These are phyloP conservation scores for Moesziomyces antarcticus DNA, from an alignment of 1,284 basidiomycete genomes.

Conservation along the genomic window DNA sequence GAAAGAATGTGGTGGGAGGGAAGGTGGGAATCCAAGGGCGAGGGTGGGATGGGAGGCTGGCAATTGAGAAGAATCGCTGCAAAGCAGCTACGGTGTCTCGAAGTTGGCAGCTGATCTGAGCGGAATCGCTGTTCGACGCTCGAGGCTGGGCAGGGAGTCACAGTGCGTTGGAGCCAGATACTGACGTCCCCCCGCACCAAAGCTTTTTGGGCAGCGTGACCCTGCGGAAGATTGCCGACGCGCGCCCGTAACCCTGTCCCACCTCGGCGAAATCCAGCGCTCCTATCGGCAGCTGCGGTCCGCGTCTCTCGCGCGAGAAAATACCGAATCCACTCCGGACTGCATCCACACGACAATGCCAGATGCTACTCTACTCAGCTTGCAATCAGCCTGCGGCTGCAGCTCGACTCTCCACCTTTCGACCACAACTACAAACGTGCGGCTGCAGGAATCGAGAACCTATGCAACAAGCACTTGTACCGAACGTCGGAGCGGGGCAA, in stretches of 20 bases:
- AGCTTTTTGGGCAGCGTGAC: slow-evolving; percentile 26
- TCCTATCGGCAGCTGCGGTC: slow-evolving; percentile 1
- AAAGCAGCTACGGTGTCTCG: background rate
- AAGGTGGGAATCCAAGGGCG: background rate
- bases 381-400: background rate
- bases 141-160: slow-evolving; percentile 9
- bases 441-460: no score
- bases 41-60: background rate
- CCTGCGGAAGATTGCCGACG: slow-evolving; percentile 42
- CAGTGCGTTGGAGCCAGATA: background rate
- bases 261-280: slow-evolving; percentile 14
- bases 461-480: no score
- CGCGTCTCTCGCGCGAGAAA: background rate
- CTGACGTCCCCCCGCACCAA: background rate
- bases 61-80: slow-evolving; percentile 5
- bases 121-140: background rate
- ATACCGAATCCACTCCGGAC: background rate
- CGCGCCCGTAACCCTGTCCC: slow-evolving; percentile 7
- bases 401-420: background rate
- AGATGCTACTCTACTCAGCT: background rate
- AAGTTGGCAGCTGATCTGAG: background rate
- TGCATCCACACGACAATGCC: background rate
- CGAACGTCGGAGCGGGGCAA: background rate
- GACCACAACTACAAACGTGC: background rate
- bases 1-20: background rate